These are phyloP conservation scores for Trichoderma virens DNA, from an alignment of 495 filamentous ascomycete species.

Conservation along the genomic window DNA sequence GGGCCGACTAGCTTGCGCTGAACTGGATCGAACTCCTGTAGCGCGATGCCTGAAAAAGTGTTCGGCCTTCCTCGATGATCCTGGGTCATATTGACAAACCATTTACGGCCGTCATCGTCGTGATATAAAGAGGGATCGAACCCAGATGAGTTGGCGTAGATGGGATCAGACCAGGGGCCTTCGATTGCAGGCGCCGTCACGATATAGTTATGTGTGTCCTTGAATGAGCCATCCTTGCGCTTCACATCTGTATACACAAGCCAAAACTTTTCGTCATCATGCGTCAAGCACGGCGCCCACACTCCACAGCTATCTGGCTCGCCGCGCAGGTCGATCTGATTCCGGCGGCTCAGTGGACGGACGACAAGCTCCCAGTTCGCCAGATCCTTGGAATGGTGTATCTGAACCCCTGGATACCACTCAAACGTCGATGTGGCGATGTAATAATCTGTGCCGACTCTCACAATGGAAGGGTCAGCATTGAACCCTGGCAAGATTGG, in stretches of 20 bases:
- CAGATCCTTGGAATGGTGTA: conserved; percentile 49
- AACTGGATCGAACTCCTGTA: conserved; percentile 41
- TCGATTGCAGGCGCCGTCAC: conserved; percentile 36
- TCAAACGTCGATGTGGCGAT: conserved; percentile 58
- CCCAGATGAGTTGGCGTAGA: conserved; percentile 45
- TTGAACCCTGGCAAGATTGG: conserved; percentile 59
- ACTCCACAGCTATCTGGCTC: conserved; percentile 52
- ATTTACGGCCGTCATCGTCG: conserved; percentile 48
- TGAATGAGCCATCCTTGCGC: conserved; percentile 48
- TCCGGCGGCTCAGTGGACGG: conserved; percentile 50
- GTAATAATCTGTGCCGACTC: conserved; percentile 51
- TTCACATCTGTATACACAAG: conserved; percentile 50
- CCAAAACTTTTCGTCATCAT: conserved; percentile 52
- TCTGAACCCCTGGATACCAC: conserved; percentile 53
- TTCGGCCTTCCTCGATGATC: conserved; percentile 43
- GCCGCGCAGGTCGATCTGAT: conserved; percentile 54
- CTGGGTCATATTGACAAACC: conserved; percentile 47
- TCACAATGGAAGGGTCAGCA: conserved; percentile 53
- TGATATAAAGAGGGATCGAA: conserved; percentile 55
- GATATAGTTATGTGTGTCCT: conserved; percentile 50
- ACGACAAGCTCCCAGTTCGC: conserved; percentile 52
- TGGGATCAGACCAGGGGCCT: conserved; percentile 49
- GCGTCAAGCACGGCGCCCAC: conserved; percentile 55
- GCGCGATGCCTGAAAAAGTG: conserved; percentile 37
- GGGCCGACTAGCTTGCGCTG: conserved; percentile 38